These are phyloP conservation scores for Bruguiera sexangula DNA, from an alignment of 345 rosid species.

Conservation along the genomic window DNA sequence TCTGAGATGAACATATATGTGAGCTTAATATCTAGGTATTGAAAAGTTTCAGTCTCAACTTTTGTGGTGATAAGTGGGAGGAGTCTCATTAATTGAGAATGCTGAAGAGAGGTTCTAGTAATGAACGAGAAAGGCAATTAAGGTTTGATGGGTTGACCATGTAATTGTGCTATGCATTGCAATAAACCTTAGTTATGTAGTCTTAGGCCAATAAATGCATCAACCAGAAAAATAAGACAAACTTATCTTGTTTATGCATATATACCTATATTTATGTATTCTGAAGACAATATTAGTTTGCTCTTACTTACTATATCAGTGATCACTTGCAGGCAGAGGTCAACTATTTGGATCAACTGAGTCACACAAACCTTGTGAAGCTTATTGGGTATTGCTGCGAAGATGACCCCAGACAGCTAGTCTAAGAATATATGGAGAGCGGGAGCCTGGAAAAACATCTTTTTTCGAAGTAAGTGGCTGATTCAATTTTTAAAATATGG, in stretches of 20 bases:
- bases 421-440: constrained; percentile 87
- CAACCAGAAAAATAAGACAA: too few species aligned
- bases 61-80: not conserved
- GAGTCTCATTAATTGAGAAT: not conserved
- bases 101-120: not conserved
- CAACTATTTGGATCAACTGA: constrained; percentile 83
- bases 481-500: not conserved
- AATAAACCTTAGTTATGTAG: too few species aligned
- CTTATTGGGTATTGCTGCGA: constrained; percentile 98
- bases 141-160: too few species aligned
- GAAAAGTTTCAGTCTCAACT: not conserved
- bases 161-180: too few species aligned
- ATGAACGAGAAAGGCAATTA: not conserved
- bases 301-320: not conserved
- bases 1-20: not conserved
- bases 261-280: not conserved
- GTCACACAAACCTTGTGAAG: constrained; percentile 93
- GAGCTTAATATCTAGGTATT: not conserved
- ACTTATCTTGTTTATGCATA: not conserved
- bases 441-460: constrained; percentile 96
- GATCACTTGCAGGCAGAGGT: constrained; percentile 74
- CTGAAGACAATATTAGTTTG: not conserved
- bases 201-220: too few species aligned
- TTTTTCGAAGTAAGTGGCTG: constrained; percentile 73
- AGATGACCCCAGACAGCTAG: constrained; percentile 81